Base-by-base conservation (phyloP, 2,329 filamentous ascomycete genomes). In the Tolypocladium ophioglossoides region DNA sequence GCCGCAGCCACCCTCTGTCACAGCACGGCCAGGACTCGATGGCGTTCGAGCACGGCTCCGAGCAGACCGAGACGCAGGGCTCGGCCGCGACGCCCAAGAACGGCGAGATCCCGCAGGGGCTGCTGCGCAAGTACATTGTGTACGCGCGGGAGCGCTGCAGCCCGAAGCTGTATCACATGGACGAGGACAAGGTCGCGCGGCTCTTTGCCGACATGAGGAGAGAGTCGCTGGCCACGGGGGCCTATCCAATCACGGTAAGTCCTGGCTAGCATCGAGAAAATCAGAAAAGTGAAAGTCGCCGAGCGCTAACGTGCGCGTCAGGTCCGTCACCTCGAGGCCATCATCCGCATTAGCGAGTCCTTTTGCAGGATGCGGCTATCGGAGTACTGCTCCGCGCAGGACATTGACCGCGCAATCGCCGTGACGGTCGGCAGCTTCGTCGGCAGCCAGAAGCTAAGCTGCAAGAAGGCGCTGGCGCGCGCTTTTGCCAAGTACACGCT, bases 361-460 rank as follows among this genome's bases (percentile, higher is more conserved):
- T 99, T 99, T 74, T 95, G 89, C 72, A 92, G 95, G 66, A 99
- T 99, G 94, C 87, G 94, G 16, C 78, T 99, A n/a, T 94, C 89
- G 0, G 94, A 99, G 61, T 97, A 96, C 75, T 96, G 92, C 71
- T 86, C 87, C 7, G 74, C 87, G 2, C 82, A 87, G 56, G 94
- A 99, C 66, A 96, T 99, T 63, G 94, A 99, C 71, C 89, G 94
- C 46, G 94, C 94, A 55, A 99, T 99, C 65, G 90, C 91, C 16
- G 94, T 99, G 8, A 95, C 94, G 0, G 89, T 99, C 2, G 91
- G 97, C 61, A 95, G 89, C 54, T 99, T 99, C 66, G 89, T 99
- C 46, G 89, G 88, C 57, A 95, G 89, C 63, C 94, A 99, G 70
- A 99, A 99, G 76, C 84, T 97, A 64, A 95, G 89, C 74, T 94